Evolutionary conservation across 192 early-diverging fungal species (phyloP).

Genomic region (Funneliformis mosseae): DNA sequence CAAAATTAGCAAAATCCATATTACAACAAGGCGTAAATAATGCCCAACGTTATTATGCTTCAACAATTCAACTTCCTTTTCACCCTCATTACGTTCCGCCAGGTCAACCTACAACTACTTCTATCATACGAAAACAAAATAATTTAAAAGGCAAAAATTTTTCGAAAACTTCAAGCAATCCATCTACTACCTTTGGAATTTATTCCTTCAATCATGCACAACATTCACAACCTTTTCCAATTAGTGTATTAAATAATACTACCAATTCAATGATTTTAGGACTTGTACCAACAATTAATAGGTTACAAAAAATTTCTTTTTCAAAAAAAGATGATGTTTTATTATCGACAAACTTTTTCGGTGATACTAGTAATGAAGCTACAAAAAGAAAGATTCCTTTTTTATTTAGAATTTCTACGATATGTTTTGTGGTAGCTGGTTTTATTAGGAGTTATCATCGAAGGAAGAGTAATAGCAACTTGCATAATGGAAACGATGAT

Average conservation of each 20-base stretch:
- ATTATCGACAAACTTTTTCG: neutral
- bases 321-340: neutral
- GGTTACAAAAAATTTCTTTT: neutral
- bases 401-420: slow-evolving; percentile 19
- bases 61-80: slow-evolving; percentile 19
- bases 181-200: neutral
- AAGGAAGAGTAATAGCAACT: neutral
- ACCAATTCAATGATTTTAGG: neutral
- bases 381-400: neutral
- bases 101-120: slow-evolving; percentile 7
- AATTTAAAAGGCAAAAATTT: neutral
- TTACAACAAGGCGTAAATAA: neutral
- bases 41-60: slow-evolving; percentile 9
- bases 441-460: neutral
- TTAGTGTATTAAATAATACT: neutral
- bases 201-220: neutral
- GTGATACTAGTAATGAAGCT: too few species aligned
- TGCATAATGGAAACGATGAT: neutral
- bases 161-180: neutral
- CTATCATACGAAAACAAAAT: neutral
- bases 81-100: slow-evolving; percentile 23
- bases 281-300: slow-evolving; percentile 1
- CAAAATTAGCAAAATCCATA: neutral
- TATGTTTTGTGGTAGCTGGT: neutral
- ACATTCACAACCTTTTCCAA: neutral